Percentiles rank a stretch among this genome's conserved stretches.
Conservation (phyloP, 208 protist genomes). For the Crithidia thermophila region DNA sequence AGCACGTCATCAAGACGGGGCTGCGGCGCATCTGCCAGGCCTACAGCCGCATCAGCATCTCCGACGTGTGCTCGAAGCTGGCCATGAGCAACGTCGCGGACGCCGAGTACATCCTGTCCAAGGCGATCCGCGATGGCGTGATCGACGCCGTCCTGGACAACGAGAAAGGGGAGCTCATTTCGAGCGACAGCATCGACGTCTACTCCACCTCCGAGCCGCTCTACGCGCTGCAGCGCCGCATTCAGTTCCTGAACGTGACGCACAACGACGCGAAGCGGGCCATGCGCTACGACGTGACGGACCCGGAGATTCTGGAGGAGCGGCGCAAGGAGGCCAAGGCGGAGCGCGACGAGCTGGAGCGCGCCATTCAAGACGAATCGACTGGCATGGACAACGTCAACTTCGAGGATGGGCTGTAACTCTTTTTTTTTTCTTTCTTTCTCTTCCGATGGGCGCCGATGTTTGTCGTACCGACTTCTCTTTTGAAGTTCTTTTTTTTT, state of each 20-base stretch:
- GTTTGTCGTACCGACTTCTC: no score
- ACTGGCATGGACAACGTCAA: conserved; percentile 70
- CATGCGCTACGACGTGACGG: conserved; percentile 86
- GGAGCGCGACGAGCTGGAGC: conserved; percentile 68
- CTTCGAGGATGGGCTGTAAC: conserved; percentile 86
- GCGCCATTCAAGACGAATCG: conserved; percentile 72
- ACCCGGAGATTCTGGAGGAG: conserved; percentile 81
- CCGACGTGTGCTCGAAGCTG: conserved; percentile 96
- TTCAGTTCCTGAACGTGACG: conserved; percentile 95
- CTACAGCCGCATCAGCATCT: conserved; percentile 97
- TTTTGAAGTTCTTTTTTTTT: not conserved
- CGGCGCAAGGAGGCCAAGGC: conserved; percentile 68
- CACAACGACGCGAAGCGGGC: conserved; percentile 96
- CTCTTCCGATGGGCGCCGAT: not conserved
- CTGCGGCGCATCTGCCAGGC: conserved; percentile 96
- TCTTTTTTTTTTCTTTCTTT: conserved; percentile 1
- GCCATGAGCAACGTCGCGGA: conserved; percentile 95
- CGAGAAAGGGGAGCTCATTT: conserved; percentile 91
- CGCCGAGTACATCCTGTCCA: conserved; percentile 98
- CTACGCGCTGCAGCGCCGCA: conserved; percentile 94
- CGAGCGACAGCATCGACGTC: conserved; percentile 94
- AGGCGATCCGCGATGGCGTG: conserved; percentile 97
- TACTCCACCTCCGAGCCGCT: conserved; percentile 97
- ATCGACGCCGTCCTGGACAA: conserved; percentile 98
- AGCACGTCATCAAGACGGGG: conserved; percentile 98